Evolutionary conservation across 306 rosid species (phyloP), one percentile per base, ranked within the genome.

Genomic region (Canavalia ensiformis): DNA sequence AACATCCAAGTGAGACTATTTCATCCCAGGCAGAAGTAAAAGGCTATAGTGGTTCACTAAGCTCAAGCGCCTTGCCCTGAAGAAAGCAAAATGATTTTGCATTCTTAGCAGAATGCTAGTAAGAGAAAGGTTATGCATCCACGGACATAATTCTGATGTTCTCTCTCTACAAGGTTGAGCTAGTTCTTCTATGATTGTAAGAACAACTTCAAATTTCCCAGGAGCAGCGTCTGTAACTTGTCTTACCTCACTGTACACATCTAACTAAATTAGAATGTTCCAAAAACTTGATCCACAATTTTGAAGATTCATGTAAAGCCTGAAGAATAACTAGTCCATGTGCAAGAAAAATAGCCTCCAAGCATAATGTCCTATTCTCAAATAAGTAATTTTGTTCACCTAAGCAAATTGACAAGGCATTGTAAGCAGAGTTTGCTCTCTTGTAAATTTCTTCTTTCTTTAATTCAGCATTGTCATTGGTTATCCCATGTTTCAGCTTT

Each of bases 131-230:
- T 90, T 87, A 84, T 95, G 97, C 87, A 95, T 91, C 99, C 99
- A 91, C 88, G 88, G 97, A 91, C 84, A 85, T 80, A 90, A 88
- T 88, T 88, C 83, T 46, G 99, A 97, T 62, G 91, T 90, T 88
- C 99, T 89, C 83, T 93, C 99, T 86, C 97, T 89, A 87, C 99
- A 93, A 75, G 99, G 94, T 77, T 71, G 91, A 88, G 90, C 93
- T 37, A 95, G 92, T 84, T 87, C 87, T 82, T 88, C 96, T 63
- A 90, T 81, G 72, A 92, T 86, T 76, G 87, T 85, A 66, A 95
- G 89, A 86, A 91, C 72, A 79, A 87, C 89, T 75, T 91, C 99
- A 84, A 91, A 91, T 84, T 93, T 97, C 85, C 99, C 98, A 46
- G 90, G 46, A 76, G 84, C 88, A 44, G 88, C 81, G 1, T 90